Evolutionary conservation across 208 protist species (phyloP).

Genomic region (Acanthamoeba triangularis): DNA sequence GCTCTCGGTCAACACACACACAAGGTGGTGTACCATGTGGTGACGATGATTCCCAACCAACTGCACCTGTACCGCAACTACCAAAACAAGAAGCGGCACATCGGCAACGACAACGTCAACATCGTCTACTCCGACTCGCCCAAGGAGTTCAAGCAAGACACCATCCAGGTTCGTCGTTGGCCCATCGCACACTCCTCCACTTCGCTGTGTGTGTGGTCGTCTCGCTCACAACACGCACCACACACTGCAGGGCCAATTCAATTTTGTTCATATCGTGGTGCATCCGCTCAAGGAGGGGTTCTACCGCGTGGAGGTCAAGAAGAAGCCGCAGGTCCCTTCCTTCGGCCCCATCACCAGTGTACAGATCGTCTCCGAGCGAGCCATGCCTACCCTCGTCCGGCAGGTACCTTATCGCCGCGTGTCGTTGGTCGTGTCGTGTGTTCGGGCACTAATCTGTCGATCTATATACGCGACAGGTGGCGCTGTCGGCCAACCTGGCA

Average conservation of each 20-base stretch:
- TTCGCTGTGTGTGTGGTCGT: not conserved
- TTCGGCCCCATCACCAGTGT: conserved; percentile 81
- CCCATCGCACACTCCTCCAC: not conserved
- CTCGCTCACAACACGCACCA: not conserved
- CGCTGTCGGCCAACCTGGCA: conserved; percentile 39
- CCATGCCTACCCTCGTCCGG: conserved; percentile 78
- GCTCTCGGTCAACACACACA: not conserved
- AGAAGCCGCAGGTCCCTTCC: conserved; percentile 82
- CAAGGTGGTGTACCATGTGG: conserved; percentile 81
- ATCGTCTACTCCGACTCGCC: conserved; percentile 81
- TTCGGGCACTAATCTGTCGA: not conserved
- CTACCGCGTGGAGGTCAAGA: conserved; percentile 83
- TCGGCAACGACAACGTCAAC: conserved; percentile 86
- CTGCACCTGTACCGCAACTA: conserved; percentile 68
- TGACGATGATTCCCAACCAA: conserved; percentile 81
- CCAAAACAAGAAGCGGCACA: conserved; percentile 85
- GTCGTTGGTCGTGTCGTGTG: not conserved
- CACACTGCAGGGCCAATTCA: conserved; percentile 81
- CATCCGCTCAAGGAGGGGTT: conserved; percentile 77
- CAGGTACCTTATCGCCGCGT: not conserved
- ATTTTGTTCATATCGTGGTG: conserved; percentile 84
- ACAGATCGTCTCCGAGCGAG: conserved; percentile 79
- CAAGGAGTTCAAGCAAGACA: conserved; percentile 61
- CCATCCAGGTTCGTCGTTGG: conserved; percentile 16
- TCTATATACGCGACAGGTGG: not conserved